Conservation (phyloP, 2,329 filamentous ascomycete genomes). For the Botrytis elliptica region DNA sequence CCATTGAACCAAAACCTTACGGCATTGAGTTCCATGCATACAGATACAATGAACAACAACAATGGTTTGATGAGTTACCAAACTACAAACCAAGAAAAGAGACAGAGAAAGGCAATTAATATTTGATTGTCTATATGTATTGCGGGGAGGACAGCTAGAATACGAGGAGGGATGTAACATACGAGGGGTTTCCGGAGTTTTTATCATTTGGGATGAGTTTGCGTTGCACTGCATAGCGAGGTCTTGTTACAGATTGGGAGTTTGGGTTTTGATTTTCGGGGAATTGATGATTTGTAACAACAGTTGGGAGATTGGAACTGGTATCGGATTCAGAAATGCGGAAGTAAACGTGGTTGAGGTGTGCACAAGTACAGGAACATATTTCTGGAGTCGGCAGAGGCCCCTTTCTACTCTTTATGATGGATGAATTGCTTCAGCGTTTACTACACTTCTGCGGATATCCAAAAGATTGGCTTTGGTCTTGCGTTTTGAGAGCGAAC, state of each 20-base stretch:
- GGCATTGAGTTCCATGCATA: slow-evolving; percentile 97
- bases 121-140: neutral
- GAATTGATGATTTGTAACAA: slow-evolving; percentile 11
- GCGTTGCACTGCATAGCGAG: slow-evolving; percentile 18
- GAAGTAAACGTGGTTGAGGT: neutral
- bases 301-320: slow-evolving; percentile 13
- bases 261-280: slow-evolving; percentile 2
- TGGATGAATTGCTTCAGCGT: neutral
- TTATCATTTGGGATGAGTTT: neutral
- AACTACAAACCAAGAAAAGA: slow-evolving; percentile 72
- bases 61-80: slow-evolving; percentile 84
- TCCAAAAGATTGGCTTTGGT: neutral
- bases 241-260: neutral
- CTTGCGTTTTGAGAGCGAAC: neutral
- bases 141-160: neutral
- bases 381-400: neutral
- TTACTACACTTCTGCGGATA: neutral
- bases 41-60: slow-evolving; percentile 73
- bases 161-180: slow-evolving; percentile 2
- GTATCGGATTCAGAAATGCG: neutral
- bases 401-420: slow-evolving; percentile 2
- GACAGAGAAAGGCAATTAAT: slow-evolving; percentile 34
- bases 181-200: slow-evolving; percentile 1
- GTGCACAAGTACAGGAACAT: neutral
- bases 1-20: slow-evolving; percentile 95